Percentiles rank a stretch among this genome's conserved stretches.
phyloP scores from a whole-genome alignment of 176 grass and related monocot genomes.

The Oryza brachyantha region DNA sequence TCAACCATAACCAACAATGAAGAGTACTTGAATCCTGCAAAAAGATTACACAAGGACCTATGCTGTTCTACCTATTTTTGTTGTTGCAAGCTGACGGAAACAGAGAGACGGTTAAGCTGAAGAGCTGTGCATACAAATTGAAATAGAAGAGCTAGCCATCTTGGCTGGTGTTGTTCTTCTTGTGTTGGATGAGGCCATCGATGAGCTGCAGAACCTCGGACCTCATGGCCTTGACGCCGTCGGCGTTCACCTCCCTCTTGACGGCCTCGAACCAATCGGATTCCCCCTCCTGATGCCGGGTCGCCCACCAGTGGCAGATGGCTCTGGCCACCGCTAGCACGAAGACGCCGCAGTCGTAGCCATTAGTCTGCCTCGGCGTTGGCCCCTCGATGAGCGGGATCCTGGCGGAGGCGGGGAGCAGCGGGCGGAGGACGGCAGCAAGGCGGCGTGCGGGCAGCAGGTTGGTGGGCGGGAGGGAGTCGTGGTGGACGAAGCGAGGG shows the following conservation, averaged over 20 bases:
- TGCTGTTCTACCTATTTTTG: background rate
- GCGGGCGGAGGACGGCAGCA: conserved; percentile 34
- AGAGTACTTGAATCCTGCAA: background rate
- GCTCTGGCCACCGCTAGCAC: conserved; percentile 61
- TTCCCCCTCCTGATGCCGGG: background rate
- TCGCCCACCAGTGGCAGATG: conserved; percentile 58
- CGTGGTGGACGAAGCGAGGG: conserved; percentile 76
- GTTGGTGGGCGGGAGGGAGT: conserved; percentile 52
- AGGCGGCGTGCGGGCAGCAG: conserved; percentile 36
- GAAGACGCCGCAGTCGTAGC: conserved; percentile 77
- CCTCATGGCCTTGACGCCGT: conserved; percentile 50
- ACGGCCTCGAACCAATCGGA: conserved; percentile 59
- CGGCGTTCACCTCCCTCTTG: conserved; percentile 43
- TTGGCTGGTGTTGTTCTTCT: background rate
- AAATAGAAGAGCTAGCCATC: background rate
- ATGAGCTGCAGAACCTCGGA: conserved; percentile 57
- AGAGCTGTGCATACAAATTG: background rate
- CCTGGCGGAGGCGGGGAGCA: conserved; percentile 1
- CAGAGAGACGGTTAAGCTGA: background rate
- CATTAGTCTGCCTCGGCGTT: conserved; percentile 63
- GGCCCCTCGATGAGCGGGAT: conserved; percentile 55
- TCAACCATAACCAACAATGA: background rate
- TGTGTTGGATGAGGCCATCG: conserved; percentile 43
- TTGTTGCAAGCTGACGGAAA: background rate
- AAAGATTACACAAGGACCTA: background rate